phyloP scores from a whole-genome alignment of 2,329 filamentous ascomycete species.

The Hirsutella minnesotensis region DNA sequence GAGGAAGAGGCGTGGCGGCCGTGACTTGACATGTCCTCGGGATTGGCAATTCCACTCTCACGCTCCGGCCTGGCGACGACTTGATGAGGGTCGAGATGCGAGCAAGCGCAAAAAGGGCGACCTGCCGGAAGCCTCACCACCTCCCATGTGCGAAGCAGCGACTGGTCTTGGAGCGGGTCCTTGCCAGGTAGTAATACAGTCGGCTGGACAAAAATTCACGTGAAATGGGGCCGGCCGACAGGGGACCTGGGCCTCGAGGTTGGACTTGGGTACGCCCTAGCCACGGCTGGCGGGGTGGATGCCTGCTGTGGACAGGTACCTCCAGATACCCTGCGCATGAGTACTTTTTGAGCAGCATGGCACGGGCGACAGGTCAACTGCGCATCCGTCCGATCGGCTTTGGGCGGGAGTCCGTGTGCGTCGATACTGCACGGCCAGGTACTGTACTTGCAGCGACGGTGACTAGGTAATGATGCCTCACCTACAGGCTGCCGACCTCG shows the following conservation, averaged over 20 bases:
- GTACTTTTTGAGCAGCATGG: too few species aligned
- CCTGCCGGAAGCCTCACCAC: neutral
- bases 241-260: too few species aligned
- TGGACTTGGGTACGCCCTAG: too few species aligned
- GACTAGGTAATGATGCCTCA: neutral
- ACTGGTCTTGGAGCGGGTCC: too few species aligned
- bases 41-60: neutral
- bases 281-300: too few species aligned
- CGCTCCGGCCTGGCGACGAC: neutral
- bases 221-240: constrained; percentile 1
- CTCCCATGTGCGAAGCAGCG: too few species aligned
- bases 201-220: constrained; percentile 1
- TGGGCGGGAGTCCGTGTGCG: too few species aligned
- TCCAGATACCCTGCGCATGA: too few species aligned
- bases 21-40: constrained; percentile 1
- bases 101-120: neutral
- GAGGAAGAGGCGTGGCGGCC: neutral
- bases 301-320: too few species aligned
- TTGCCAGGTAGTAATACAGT: neutral
- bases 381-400: too few species aligned
- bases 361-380: too few species aligned
- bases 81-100: neutral
- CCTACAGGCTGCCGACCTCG: neutral
- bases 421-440: too few species aligned
- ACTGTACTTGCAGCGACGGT: neutral